Base-by-base conservation (phyloP, 2,329 filamentous ascomycete species). In the Penicillium sp. region DNA sequence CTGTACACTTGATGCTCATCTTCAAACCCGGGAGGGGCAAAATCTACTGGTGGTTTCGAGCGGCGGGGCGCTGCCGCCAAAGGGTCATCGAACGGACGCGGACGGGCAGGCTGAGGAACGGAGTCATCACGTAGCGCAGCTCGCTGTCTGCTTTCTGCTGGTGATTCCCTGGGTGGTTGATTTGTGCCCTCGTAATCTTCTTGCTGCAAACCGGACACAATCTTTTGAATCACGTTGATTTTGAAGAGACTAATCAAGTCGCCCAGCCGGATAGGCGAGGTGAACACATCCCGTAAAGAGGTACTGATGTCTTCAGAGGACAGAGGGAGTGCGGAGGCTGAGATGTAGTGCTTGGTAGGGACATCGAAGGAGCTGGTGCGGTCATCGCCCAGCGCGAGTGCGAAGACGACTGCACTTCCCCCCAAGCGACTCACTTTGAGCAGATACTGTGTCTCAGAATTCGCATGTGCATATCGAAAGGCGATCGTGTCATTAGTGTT, bases 11-110 rank as follows among this genome's bases (percentile, higher is more conserved):
- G 90, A 65, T 91, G 88, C 67, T 97, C 92, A 69, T 99, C 93
- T 61, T 97, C 94, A 61, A 97, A 97, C 18, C 85, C 90, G 0
- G 94, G 94, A 0, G 93, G 92, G 0, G 88, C 85, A 61, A 96
- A 92, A 61, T 92, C 89, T 9, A 81, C 86, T 0, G 82, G 75
- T 0, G 92, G 92, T 14, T 85, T 68, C 1, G 89, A 89, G 18
- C 79, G 79, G 40, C 83, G 85, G 13, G 83, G 82, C 1, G 68
- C 75, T 16, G 78, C 81, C 10, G 81, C 84, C 34, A 89, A 80
- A n/a, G 84, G 86, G 66, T 88, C 87, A 44, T 83, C 75, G 59
- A 87, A 85, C 0, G 88, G 89, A 59, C 86, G 83, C 4, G 88
- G 88, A 13, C 83, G 81, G 16, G 86, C 86, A 24, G 87, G 88